Base-by-base conservation (phyloP, 2,329 filamentous ascomycete genomes). In the Paecilomyces variotii region DNA sequence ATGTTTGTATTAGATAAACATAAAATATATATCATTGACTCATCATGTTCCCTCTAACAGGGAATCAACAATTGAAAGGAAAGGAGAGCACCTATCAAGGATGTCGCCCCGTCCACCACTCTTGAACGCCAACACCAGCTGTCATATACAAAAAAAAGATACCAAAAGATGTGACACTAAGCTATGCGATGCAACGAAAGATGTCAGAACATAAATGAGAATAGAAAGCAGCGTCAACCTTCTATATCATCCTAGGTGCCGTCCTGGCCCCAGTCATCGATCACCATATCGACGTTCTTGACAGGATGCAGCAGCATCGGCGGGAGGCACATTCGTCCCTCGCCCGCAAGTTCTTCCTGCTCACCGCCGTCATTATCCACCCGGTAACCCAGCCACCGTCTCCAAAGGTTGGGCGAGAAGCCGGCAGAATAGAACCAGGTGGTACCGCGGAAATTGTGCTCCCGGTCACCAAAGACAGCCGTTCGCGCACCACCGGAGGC, bases 391-490 rank as follows among this genome's bases (percentile, higher is more conserved):
- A 96, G 76, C 93, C 93, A 97, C 61, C 91, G 82, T 55, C 85
- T 82, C 79, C 94, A 97, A 68, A 97, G 68, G 63, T 90, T 90
- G 2, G 86, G 83, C 5, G 89, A 86, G 69, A 96, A 96, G 1
- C 86, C 85, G 0, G 89, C 88, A 64, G 91, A 90, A 74, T 96
- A 97, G 74, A 94, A 97, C 91, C 91, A 97, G 24, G 87, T 91
- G 68, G 91, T 85, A 0, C 92, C 91, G 57, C 82, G 81, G 70
- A 97, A 87, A 73, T 97, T 96, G 74, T 94, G 90, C 76, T 97
- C 92, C 19, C 90, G 82, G 65, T 94, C 89, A 39, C 89, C 90
- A 69, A 90, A 93, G 19, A 93, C 82, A 11, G 86, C 87, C 2
- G 86, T 87, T 25, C 86, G 79, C 3, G 87, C 79, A 28, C 88